These are phyloP conservation scores for Cladosporium sp. DNA, from an alignment of 2,329 filamentous ascomycete species.

Conservation along the genomic window DNA sequence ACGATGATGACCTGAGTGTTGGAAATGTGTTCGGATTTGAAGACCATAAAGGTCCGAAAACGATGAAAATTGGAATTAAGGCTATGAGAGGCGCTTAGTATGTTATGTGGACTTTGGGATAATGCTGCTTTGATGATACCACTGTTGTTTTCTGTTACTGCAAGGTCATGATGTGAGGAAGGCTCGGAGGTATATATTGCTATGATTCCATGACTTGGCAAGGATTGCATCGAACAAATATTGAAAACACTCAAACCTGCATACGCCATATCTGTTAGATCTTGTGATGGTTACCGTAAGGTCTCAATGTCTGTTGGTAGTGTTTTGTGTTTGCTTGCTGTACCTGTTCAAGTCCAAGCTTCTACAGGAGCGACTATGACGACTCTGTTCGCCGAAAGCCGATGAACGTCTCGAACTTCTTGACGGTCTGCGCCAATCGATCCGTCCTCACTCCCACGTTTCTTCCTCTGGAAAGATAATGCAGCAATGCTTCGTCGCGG, in stretches of 20 bases:
- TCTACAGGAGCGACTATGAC: neutral
- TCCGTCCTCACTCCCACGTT: neutral
- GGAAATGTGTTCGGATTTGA: neutral
- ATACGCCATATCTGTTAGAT: neutral
- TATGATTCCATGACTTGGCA: neutral
- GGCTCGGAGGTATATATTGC: neutral
- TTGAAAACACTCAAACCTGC: neutral
- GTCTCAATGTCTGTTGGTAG: neutral
- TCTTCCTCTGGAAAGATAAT: conserved; percentile 37
- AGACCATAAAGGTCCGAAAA: neutral
- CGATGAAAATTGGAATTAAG: neutral
- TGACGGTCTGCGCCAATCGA: neutral
- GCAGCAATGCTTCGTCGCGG: conserved; percentile 35
- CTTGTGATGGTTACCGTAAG: neutral
- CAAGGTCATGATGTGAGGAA: neutral
- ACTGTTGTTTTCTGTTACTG: neutral
- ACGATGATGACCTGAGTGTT: neutral
- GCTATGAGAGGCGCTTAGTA: neutral
- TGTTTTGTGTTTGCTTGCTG: neutral
- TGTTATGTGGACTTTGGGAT: neutral
- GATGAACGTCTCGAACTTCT: conserved; percentile 11
- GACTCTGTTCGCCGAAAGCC: conserved; percentile 15
- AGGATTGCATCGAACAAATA: neutral
- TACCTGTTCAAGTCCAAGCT: neutral
- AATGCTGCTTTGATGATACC: conserved; percentile 3